These are phyloP conservation scores for Medicago arabica DNA, from an alignment of 306 rosid genomes.

Conservation along the genomic window DNA sequence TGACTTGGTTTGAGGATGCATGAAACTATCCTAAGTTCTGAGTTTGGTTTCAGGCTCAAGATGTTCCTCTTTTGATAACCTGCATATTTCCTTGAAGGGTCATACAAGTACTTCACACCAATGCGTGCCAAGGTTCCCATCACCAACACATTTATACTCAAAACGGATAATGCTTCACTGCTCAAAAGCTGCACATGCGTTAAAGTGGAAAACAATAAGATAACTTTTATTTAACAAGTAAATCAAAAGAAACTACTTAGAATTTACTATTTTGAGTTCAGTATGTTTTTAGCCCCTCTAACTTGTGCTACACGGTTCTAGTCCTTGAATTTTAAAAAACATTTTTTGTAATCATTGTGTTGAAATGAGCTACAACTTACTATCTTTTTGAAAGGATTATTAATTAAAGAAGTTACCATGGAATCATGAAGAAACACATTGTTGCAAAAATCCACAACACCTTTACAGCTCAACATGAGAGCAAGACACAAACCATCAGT, in stretches of 20 bases:
- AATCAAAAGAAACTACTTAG: too few species aligned
- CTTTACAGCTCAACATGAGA: constrained; percentile 62
- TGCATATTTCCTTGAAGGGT: constrained; percentile 26
- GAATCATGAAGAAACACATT: constrained; percentile 18
- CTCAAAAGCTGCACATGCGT: not conserved
- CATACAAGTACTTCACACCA: constrained; percentile 18
- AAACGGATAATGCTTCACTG: not conserved
- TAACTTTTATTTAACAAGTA: not conserved
- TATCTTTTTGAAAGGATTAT: not conserved
- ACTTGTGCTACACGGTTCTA: too few species aligned
- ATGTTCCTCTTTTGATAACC: constrained; percentile 29
- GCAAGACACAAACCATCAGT: constrained; percentile 49
- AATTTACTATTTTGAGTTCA: too few species aligned
- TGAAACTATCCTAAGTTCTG: constrained; percentile 10
- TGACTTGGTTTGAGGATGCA: constrained; percentile 15
- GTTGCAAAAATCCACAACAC: constrained; percentile 49
- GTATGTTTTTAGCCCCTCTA: too few species aligned
- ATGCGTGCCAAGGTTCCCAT: not conserved
- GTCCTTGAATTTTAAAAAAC: too few species aligned
- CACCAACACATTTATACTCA: not conserved
- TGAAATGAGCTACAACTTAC: too few species aligned
- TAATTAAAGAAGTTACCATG: constrained; percentile 24
- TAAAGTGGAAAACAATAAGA: not conserved
- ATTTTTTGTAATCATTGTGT: too few species aligned
- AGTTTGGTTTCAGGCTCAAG: constrained; percentile 10